Base-by-base conservation (phyloP, 2,329 filamentous ascomycete species). In the Aspergillus vadensis region DNA sequence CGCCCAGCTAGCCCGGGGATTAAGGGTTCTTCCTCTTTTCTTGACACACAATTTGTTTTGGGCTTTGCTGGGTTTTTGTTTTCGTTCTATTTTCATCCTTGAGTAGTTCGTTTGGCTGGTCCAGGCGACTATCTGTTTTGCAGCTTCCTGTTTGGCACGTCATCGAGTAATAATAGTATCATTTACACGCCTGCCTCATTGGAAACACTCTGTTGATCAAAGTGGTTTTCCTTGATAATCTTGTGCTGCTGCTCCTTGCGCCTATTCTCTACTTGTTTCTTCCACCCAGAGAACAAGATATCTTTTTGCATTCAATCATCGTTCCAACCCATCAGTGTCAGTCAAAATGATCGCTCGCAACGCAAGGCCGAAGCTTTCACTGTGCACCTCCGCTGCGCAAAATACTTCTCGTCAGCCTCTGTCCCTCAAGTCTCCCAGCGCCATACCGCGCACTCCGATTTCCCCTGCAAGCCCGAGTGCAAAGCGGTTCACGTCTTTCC, bases 321-420 rank as follows among this genome's bases (percentile, higher is more conserved):
- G 48, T 41, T 53, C 52, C 14, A 57, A 10, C 39, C 52, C 21
- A 63, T 23, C 56, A 30, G 53, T 30, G 17, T 58, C 63, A 67
- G 17, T 58, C 63, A 67, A 59, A 57, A 79, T 70, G 69, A 68
- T 69, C 76, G 41, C 41, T 63, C 73, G 74, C 62, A 69, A 72
- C 61, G 69, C 73, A 60, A 79, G 76, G 65, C 80, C 80, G 50
- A 80, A 81, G 75, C 76, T 82, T 65, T 77, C 77, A 53, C 65
- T 82, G 69, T 78, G 71, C 72, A 80, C 81, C 64, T 75, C 78
- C 62, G 67, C 74, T 59, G 69, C 73, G 23, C 70, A 75, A 62
- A 73, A 67, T 57, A 51, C 71, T 27, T 62, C 75, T 43, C 70
- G 77, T 30, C 72, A 77, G 25, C 65, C 76, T 5, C 68, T 80